phyloP scores from a whole-genome alignment of 2,329 filamentous ascomycete species.

The Eutypella sp. region DNA sequence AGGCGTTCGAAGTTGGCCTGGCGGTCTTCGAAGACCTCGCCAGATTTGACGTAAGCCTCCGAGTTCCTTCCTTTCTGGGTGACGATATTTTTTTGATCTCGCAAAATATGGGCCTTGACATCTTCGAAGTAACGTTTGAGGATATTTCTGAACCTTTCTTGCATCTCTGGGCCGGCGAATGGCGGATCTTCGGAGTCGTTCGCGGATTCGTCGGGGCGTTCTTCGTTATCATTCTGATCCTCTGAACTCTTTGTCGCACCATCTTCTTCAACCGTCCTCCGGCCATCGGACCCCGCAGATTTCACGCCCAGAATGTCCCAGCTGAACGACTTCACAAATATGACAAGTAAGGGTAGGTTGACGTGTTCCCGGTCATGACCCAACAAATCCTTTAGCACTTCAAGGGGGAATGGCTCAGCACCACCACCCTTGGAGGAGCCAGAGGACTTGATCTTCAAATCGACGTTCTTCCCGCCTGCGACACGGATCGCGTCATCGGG shows the following conservation, averaged over 20 bases:
- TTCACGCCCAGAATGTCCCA: conserved; percentile 92
- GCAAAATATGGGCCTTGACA: conserved; percentile 79
- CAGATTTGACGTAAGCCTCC: conserved; percentile 96
- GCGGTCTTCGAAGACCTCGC: conserved; percentile 95
- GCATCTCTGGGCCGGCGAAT: conserved; percentile 69
- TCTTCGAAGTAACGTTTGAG: conserved; percentile 87
- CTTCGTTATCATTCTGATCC: conserved; percentile 44
- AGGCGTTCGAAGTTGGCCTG: conserved; percentile 95
- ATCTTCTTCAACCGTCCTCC: conserved; percentile 79
- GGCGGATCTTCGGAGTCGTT: conserved; percentile 59
- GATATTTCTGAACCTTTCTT: conserved; percentile 81
- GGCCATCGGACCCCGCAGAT: conserved; percentile 64
- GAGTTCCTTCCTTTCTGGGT: conserved; percentile 90
- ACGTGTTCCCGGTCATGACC: conserved; percentile 89
- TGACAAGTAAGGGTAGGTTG: conserved; percentile 85
- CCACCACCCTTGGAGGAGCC: conserved; percentile 58
- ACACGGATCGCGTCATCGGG: conserved; percentile 61
- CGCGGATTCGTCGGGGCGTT: conserved; percentile 43
- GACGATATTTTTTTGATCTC: conserved; percentile 86
- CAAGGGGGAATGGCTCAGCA: conserved; percentile 88
- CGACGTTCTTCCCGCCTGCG: conserved; percentile 57
- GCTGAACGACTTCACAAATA: conserved; percentile 93
- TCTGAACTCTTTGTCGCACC: conserved; percentile 53
- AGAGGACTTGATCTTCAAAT: conserved; percentile 49
- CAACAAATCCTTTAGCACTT: conserved; percentile 95